Base-by-base conservation (phyloP, 306 rosid species). In the Fagus sylvatica region DNA sequence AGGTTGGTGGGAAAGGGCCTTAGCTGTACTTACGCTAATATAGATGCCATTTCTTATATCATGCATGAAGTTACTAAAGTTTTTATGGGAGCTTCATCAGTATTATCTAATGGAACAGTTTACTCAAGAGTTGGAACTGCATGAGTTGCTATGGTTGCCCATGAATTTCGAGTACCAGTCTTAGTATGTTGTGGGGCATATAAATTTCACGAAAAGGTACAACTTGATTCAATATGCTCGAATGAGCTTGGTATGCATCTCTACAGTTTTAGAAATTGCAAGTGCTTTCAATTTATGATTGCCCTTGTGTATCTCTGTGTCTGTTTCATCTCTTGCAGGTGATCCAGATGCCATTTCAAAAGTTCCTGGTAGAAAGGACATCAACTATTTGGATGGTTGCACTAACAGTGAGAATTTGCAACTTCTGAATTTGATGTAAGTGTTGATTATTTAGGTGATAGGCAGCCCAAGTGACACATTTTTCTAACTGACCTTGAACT, bases 141-240 rank as follows among this genome's bases (percentile, higher is more conserved):
- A 69, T 78, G 86, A 74, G 84, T 88, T 78, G 91, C 91, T 32
- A 88, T 88, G 91, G 91, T 85, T 76, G 89, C 91, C 79, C 87
- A 88, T 83, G 86, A 80, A 36, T 83, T 81, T 73, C 89, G 70
- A 59, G 89, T 88, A 36, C 91, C 89, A 57, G 91, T 88, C 77
- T 76, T 88, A 46, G 87, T 88, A 36, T 88, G 91, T 71, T 88
- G 91, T 4, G 91, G 85, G 81, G 89, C 91, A 41, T 88, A 88
- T 83, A 88, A 88, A 79, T 88, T 88, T 78, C 91, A 85, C 53
- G 91, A 88, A 71, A 86, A 89, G 82, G 91, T 88, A 8, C 91
- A 85, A 75, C 83, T 88, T 62, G 91, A 88, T 74, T 88, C 91
- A 74, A 85, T 88, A 73, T 88, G 91, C 81, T 88, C 91, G 0